Evolutionary conservation across 106 monocot genomes (phyloP), one percentile per base, ranked within the genome.

Genomic region (Allium sativum): DNA sequence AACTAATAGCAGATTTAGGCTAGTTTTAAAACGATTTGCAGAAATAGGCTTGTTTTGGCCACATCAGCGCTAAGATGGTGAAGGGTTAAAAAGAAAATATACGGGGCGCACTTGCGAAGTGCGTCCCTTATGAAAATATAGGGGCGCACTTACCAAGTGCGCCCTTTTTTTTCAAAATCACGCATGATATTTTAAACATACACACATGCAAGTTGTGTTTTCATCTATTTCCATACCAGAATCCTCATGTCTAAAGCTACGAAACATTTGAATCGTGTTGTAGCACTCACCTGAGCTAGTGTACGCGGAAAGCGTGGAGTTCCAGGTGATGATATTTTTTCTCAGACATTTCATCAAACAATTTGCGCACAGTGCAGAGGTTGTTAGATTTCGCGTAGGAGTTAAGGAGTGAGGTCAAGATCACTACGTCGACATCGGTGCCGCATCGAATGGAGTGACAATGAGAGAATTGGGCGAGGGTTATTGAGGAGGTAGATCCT

Each of bases 321-420:
- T 79, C 70, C 71, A 74, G 16, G 74, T 70, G 53, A 79, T 47
- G 7, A 12, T 17, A 12, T 74, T 79, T 52, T 74, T 65, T 0
- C n/a, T 45, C 14, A 40, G 74, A 70, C 74, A 79, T 79, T 62
- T 31, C 67, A n/a, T 71, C 74, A 62, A 79, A 79, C 74, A 79
- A 0, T 41, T 62, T 67, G 40, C 56, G 44, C 0, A 70, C 54
- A 7, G 50, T 50, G 12, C 20, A 42, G 31, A 10, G n/a, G 18
- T 56, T 4, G 31, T 13, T 51, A 57, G 42, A 62, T 56, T 70
- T 74, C 14, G 70, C 55, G 55, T 71, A 74, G 45, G 48, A 16
- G 45, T 53, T 15, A 19, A 79, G 61, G 21, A 74, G 4, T 21
- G 74, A 62, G 45, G 79, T 79, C 50, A 66, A 41, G 45, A 74